These are phyloP conservation scores for Colletotrichum musicola DNA, from an alignment of 2,329 filamentous ascomycete species.

Conservation along the genomic window DNA sequence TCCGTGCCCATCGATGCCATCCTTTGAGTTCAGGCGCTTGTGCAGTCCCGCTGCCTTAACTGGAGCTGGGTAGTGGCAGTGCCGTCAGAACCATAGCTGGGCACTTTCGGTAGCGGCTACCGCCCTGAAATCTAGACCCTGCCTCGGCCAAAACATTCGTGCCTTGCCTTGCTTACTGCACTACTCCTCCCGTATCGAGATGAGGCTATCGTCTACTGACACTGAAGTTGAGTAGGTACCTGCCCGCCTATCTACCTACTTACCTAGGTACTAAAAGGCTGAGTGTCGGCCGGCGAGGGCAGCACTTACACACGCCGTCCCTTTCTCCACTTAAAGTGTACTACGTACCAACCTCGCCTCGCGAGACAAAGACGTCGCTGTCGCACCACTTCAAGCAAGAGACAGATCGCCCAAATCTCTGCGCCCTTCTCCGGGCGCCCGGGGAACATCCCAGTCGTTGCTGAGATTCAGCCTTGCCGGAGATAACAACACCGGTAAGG, in stretches of 20 bases:
- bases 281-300: not conserved
- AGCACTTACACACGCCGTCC: slow-evolving; percentile 21
- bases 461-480: slow-evolving; percentile 32
- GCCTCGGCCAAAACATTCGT: not conserved
- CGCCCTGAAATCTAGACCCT: not conserved
- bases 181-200: no score
- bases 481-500: slow-evolving; percentile 5
- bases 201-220: not conserved
- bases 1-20: slow-evolving; percentile 20
- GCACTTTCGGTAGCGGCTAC: not conserved
- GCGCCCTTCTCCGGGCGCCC: not conserved
- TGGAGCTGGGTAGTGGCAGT: slow-evolving; percentile 15
- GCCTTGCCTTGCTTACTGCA: not conserved
- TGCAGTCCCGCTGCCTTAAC: slow-evolving; percentile 9
- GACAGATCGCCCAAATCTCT: slow-evolving; percentile 30
- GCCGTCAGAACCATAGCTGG: not conserved
- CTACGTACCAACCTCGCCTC: not conserved
- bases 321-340: slow-evolving; percentile 18
- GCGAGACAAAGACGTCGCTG: slow-evolving; percentile 24
- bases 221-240: no score
- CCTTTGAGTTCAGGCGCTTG: slow-evolving; percentile 33
- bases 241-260: no score
- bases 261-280: not conserved
- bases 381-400: slow-evolving; percentile 27
- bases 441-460: slow-evolving; percentile 24